Base-by-base conservation (phyloP, 345 rosid species). In the Nasturtium officinale region DNA sequence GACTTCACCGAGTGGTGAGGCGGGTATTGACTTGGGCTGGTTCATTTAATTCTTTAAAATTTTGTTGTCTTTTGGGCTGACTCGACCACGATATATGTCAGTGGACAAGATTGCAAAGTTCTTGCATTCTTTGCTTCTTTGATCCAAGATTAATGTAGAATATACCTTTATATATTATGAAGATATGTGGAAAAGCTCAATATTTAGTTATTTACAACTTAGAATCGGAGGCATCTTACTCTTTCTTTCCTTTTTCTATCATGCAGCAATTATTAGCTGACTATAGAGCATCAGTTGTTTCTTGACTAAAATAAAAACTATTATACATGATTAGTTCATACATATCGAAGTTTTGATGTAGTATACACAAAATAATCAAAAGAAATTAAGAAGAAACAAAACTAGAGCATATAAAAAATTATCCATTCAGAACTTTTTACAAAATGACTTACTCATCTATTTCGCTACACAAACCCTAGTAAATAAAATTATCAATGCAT, bases 381-480 rank as follows among this genome's bases (percentile, higher is more conserved):
- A 51, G 1, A 32, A 26, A 21, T 29, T 2, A 30, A 37, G 38
- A 35, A 35, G 3, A 33, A 33, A 33, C 5, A 4, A 6, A 30
- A 30, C 5, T 6, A 0, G 2, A 35, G 2, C 11, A 33, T 33
- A 61, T 21, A 4, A 11, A 16, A 60, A 13, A 2, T 23, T 10
- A 61, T 50, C 10, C 2, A 61, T 37, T 28, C 12, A 37, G 28
- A 60, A 23, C 9, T 35, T 30, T 30, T 21, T 9, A 73, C 58
- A 62, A 21, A 17, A 17, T 43, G 59, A 73, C 30, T 25, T 32
- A 30, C 51, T 57, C 51, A 46, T 13, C 56, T 56, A 25, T 35
- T 25, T 26, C 37, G 28, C 45, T n/a, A 23, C 65, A 46, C 21
- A 45, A 16, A 55, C 77, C 58, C 25, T 73, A 45, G 38, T 43